A percentile compares a stretch with the other conserved stretches of the same genome.
phyloP scores from a whole-genome alignment of 129 eudicot genomes.

The Helianthus tuberosus region DNA sequence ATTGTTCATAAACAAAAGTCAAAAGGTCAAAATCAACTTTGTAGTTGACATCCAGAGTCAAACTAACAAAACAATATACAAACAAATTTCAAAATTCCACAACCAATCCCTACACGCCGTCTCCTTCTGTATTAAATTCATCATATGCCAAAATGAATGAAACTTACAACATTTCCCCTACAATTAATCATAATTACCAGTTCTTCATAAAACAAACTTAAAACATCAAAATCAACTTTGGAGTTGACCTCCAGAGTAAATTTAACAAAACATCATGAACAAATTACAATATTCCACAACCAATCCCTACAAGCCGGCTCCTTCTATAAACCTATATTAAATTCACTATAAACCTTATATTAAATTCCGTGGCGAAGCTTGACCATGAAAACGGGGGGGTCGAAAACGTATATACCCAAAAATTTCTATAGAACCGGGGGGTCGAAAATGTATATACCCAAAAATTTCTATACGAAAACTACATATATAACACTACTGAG shows the following conservation, averaged over 20 bases:
- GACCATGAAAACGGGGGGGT: too few species aligned
- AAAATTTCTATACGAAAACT: too few species aligned
- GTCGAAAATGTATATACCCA: too few species aligned
- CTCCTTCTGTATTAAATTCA: conserved; percentile 17
- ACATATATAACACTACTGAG: too few species aligned
- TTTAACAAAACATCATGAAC: neutral
- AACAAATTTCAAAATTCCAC: neutral
- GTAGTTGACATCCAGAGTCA: conserved; percentile 17
- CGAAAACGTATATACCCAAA: too few species aligned
- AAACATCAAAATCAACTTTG: conserved; percentile 15
- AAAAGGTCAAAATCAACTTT: conserved; percentile 13
- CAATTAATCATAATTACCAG: conserved; percentile 15
- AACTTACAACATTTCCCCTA: conserved; percentile 15
- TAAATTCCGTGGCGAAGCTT: too few species aligned
- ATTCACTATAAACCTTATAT: conserved; percentile 14
- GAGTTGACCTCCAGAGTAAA: conserved; percentile 10
- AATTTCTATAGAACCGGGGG: too few species aligned
- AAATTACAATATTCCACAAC: conserved; percentile 6
- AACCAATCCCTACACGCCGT: conserved; percentile 25
- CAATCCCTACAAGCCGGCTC: conserved; percentile 26
- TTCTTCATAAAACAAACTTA: neutral
- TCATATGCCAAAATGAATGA: conserved; percentile 15
- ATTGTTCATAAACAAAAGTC: neutral
- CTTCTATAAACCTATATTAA: conserved; percentile 4
- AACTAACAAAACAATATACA: neutral